These are phyloP conservation scores for Alliaria petiolata DNA, from an alignment of 345 rosid species.

Conservation along the genomic window DNA sequence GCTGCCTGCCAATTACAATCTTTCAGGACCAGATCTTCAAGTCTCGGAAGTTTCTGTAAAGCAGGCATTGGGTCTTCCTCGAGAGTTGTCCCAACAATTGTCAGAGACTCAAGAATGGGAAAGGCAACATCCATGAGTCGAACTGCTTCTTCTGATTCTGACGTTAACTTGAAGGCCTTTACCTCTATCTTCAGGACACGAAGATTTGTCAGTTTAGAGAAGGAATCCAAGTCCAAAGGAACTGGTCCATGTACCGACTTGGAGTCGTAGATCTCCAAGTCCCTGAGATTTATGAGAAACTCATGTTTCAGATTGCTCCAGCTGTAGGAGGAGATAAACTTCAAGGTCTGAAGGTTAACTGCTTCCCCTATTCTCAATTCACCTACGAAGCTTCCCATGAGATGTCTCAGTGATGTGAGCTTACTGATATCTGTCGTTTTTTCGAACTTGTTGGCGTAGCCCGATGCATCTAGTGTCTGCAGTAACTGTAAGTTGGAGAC, in stretches of 20 bases:
- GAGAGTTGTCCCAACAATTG: background rate
- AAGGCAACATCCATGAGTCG: background rate
- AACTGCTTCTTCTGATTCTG: background rate
- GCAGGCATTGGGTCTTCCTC: slow-evolving; percentile 1
- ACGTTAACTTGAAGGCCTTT: background rate
- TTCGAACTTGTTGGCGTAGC: background rate
- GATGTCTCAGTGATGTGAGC: slow-evolving; percentile 13
- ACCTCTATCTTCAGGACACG: background rate
- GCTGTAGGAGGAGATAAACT: slow-evolving; percentile 17
- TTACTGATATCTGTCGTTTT: background rate
- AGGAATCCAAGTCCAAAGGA: background rate
- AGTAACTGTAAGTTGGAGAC: background rate
- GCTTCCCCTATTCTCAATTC: background rate
- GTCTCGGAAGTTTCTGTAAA: background rate
- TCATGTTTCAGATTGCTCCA: slow-evolving; percentile 8
- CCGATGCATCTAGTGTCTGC: slow-evolving; percentile 6
- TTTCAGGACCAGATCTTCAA: no score
- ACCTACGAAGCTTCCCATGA: background rate
- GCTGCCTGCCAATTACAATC: no score
- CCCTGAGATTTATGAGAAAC: background rate
- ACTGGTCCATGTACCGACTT: background rate
- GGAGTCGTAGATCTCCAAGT: background rate
- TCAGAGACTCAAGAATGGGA: background rate
- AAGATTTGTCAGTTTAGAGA: slow-evolving; percentile 2
- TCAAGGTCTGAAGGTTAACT: slow-evolving; percentile 14